These are phyloP conservation scores for Oxalis stricta DNA, from an alignment of 441 rosid genomes.

Conservation along the genomic window DNA sequence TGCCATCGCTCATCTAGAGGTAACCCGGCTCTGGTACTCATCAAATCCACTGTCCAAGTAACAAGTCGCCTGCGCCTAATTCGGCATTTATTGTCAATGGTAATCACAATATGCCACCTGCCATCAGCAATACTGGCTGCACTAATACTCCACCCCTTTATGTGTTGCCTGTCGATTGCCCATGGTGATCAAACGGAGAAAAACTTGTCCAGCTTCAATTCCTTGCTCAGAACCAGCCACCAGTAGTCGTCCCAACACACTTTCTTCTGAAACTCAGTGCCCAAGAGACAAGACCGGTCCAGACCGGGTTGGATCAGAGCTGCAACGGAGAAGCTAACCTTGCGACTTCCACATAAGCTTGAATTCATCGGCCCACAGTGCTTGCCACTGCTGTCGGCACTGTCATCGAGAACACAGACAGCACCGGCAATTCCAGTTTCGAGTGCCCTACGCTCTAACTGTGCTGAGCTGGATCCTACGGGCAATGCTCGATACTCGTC, in stretches of 20 bases:
- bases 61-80: conserved; percentile 94
- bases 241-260: conserved; percentile 97
- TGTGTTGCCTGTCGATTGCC: conserved; percentile 86
- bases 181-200: conserved; percentile 85
- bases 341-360: conserved; percentile 66
- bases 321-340: conserved; percentile 84
- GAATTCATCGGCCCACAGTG: conserved; percentile 80
- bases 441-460: conserved; percentile 84
- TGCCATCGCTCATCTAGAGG: conserved; percentile 57
- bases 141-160: conserved; percentile 96
- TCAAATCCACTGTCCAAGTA: conserved; percentile 97
- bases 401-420: conserved; percentile 90
- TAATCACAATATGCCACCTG: conserved; percentile 99
- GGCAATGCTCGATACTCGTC: conserved; percentile 97
- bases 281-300: conserved; percentile 98
- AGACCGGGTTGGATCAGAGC: conserved; percentile 96
- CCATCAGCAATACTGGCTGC: conserved; percentile 99
- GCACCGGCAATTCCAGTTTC: conserved; percentile 89
- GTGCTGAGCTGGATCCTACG: conserved; percentile 86
- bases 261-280: conserved; percentile 92
- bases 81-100: conserved; percentile 94
- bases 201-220: conserved; percentile 99
- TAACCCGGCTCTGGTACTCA: conserved; percentile 70
- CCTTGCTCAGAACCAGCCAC: conserved; percentile 99
- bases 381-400: conserved; percentile 88